Conservation (phyloP, 2,329 filamentous ascomycete species). For the Drechslerella dactyloides region DNA sequence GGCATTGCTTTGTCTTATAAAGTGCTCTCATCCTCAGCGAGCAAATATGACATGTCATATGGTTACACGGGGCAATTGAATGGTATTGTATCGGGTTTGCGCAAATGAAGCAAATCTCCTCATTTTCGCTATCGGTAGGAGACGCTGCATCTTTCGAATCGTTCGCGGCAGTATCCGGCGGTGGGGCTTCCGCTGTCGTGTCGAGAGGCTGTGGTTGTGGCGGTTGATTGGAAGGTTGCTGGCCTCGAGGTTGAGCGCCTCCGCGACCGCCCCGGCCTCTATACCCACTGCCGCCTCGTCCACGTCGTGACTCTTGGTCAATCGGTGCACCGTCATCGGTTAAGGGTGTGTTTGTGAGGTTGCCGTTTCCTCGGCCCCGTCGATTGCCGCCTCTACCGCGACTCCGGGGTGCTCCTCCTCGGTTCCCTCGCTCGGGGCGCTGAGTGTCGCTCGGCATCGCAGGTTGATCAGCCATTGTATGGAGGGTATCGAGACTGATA, state of each 20-base stretch:
- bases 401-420: constrained; percentile 58
- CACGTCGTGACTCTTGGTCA: constrained; percentile 28
- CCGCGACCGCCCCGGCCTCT: constrained; percentile 33
- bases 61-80: constrained; percentile 91
- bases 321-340: constrained; percentile 15
- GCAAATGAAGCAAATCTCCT: constrained; percentile 95
- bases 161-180: constrained; percentile 30
- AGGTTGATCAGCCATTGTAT: constrained; percentile 43
- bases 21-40: constrained; percentile 86
- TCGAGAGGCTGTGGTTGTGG: constrained; percentile 14
- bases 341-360: neutral
- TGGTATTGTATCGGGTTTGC: constrained; percentile 87
- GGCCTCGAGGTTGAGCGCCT: constrained; percentile 15
- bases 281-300: constrained; percentile 26
- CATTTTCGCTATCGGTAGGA: constrained; percentile 61
- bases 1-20: constrained; percentile 95
- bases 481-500: neutral
- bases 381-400: constrained; percentile 57
- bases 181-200: constrained; percentile 2
- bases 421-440: constrained; percentile 59
- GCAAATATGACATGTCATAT: constrained; percentile 96
- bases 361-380: constrained; percentile 54
- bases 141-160: constrained; percentile 47
- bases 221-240: constrained; percentile 25
- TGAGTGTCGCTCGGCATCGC: constrained; percentile 48